Base-by-base conservation (phyloP, 129 eudicot species). In the Calendula officinalis region DNA sequence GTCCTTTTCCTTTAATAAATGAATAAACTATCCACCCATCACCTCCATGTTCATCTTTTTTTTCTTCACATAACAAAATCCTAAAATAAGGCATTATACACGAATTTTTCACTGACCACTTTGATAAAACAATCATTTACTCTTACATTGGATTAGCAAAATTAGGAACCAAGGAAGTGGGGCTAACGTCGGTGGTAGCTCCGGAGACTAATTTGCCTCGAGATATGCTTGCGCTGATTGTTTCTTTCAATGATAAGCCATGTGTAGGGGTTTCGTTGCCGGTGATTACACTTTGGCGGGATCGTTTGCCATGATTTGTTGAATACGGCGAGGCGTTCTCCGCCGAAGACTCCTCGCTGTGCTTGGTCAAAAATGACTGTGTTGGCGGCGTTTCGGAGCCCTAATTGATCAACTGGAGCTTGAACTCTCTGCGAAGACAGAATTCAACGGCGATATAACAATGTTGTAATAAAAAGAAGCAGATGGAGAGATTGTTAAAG, bases 341-440 rank as follows among this genome's bases (percentile, higher is more conserved):
- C 97, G 1, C 97, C 97, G 10, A 95, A 86, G 30, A 90, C 95
- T 0, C 97, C 97, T 15, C 97, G 78, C 58, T 86, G 97, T 5
- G 92, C 95, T 22, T 22, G 1, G 2, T 0, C 30, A 22, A 1
- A 95, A 38, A 90, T 90, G 5, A 90, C 75, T 4, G 97, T 90
- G 30, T 22, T 22, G 30, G 30, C 30, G 30, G 30, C 30, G 30
- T 22, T 22, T 22, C 30, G 1, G 30, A 22, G 30, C 30, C 30
- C 30, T 22, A 22, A 22, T 22, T 22, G 30, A 22, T 22, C 30
- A 22, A 22, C 2, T 22, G 2, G 30, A 4, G 94, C 91, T 60
- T 86, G 82, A 6, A 90, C 95, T 44, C 97, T 57, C 5, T 56
- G 75, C 64, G 30, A 22, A 22, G 30, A 22, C 72, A 75, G 52